Conservation (phyloP, 1,139 yeast genomes). For the Saccharomyces hybrid region DNA sequence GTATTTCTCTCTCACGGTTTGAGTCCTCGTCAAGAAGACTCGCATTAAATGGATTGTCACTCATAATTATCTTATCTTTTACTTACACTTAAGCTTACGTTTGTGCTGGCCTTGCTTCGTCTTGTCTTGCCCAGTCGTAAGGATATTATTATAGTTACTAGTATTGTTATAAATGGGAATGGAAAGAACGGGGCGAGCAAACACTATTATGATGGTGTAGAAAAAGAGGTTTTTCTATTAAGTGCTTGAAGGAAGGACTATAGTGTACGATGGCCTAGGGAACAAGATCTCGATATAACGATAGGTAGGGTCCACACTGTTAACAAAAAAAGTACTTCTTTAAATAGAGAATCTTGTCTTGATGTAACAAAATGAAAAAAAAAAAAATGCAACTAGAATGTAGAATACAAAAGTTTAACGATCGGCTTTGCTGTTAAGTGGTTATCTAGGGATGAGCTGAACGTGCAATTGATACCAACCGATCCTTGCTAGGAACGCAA, state of each 20-base stretch:
- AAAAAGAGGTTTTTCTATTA: background rate
- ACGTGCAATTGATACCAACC: background rate
- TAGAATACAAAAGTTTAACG: background rate
- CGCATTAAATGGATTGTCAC: constrained; percentile 30
- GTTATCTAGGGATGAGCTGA: background rate
- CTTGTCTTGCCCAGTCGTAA: background rate
- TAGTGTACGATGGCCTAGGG: background rate
- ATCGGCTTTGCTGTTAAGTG: background rate
- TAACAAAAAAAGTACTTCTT: background rate
- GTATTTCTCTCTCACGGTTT: constrained; percentile 6
- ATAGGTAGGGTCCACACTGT: background rate
- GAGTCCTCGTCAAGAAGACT: constrained; percentile 11
- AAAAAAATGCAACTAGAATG: background rate
- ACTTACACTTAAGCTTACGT: background rate
- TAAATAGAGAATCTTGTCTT: background rate
- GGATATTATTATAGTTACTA: background rate
- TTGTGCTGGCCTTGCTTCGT: background rate
- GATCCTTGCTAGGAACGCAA: background rate
- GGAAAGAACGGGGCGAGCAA: background rate
- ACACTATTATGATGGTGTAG: background rate
- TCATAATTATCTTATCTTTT: constrained; percentile 11
- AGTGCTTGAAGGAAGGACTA: background rate
- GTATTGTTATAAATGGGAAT: background rate
- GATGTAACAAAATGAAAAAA: background rate
- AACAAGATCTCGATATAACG: background rate